These are phyloP conservation scores for Schrenkiella parvula DNA, from an alignment of 345 rosid genomes.

Conservation along the genomic window DNA sequence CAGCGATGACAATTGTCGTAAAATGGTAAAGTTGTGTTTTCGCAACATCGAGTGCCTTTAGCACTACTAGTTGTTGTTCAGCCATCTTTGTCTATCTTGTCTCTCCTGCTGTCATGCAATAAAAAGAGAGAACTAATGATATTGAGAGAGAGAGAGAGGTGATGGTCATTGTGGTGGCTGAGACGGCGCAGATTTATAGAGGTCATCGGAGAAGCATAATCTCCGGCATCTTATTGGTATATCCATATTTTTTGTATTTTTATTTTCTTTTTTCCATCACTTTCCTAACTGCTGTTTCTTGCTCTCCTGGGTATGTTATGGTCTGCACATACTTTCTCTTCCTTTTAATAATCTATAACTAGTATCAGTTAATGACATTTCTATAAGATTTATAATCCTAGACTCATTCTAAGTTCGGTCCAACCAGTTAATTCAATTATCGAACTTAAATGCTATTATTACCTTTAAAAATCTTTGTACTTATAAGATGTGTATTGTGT, in stretches of 20 bases:
- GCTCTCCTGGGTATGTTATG: not conserved
- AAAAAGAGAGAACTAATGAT: not conserved
- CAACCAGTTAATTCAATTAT: no score
- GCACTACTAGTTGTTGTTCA: conserved; percentile 38
- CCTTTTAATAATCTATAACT: not conserved
- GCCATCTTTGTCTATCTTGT: not conserved
- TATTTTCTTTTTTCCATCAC: not conserved
- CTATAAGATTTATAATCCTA: not conserved
- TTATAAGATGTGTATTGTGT: not conserved
- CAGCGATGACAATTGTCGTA: conserved; percentile 61
- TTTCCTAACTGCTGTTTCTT: not conserved
- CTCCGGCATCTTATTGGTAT: conserved; percentile 21
- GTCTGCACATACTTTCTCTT: not conserved
- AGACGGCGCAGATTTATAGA: not conserved
- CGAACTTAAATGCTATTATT: no score
- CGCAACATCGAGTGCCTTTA: conserved; percentile 59
- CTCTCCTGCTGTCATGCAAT: not conserved
- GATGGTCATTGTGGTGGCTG: not conserved
- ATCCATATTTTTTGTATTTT: conserved; percentile 4
- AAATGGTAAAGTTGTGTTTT: conserved; percentile 60
- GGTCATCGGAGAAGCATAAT: not conserved
- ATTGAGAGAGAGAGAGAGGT: not conserved
- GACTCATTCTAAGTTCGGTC: not conserved
- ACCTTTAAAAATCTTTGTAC: no score
- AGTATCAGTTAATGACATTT: not conserved